Percentiles rank a stretch among this genome's conserved stretches.
These are phyloP conservation scores for Leccinum incarnatum DNA, from an alignment of 768 basidiomycete species.

Conservation along the genomic window DNA sequence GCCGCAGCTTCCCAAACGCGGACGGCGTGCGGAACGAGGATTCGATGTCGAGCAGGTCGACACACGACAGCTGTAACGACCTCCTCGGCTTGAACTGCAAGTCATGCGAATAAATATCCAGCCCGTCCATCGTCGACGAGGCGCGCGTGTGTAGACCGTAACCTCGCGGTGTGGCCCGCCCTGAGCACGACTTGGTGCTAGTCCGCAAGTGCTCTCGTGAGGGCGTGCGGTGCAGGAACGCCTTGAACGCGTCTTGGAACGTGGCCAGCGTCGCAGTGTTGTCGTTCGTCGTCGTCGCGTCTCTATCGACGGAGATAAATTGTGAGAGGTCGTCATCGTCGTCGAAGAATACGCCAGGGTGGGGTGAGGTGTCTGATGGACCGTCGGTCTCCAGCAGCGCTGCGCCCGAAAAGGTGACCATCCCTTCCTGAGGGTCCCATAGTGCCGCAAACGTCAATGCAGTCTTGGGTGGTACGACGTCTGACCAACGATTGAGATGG, in stretches of 20 bases:
- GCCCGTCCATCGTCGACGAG: constrained; percentile 31
- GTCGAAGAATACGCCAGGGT: constrained; percentile 12
- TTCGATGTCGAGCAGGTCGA: constrained; percentile 22
- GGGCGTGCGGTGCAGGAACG: constrained; percentile 25
- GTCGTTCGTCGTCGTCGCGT: constrained; percentile 15
- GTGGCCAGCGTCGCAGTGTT: constrained; percentile 21
- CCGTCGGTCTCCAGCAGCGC: constrained; percentile 38
- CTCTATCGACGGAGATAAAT: constrained; percentile 11
- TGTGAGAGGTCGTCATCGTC: constrained; percentile 19
- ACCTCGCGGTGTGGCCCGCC: background rate
- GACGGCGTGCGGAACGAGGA: constrained; percentile 13
- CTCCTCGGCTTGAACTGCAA: constrained; percentile 13
- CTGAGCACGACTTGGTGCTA: constrained; percentile 1
- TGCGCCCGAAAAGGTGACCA: constrained; percentile 55
- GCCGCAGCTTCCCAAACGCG: constrained; percentile 13
- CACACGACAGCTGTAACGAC: constrained; percentile 20
- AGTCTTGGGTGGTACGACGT: constrained; percentile 52
- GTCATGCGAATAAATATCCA: constrained; percentile 32
- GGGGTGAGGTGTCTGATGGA: constrained; percentile 5
- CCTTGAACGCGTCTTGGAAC: constrained; percentile 31
- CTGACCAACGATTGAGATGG: constrained; percentile 49
- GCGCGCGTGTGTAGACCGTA: constrained; percentile 21
- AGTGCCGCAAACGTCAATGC: constrained; percentile 59
- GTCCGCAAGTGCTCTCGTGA: constrained; percentile 20
- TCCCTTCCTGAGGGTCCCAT: constrained; percentile 57